Conservation (phyloP, 2,329 filamentous ascomycete species). For the Akanthomyces lecanii region DNA sequence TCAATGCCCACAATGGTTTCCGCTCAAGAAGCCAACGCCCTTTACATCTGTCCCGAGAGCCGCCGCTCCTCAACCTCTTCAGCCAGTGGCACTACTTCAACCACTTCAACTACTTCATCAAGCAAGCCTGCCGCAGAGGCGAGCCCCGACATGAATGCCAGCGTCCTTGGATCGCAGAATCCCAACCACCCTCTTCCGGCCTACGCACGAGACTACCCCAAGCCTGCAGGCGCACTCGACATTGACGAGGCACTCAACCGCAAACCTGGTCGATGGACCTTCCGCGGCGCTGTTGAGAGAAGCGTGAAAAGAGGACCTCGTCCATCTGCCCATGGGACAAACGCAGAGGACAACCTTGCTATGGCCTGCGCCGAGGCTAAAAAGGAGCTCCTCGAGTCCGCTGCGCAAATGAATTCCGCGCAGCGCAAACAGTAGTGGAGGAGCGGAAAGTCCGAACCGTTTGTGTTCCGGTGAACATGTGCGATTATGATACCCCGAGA, state of each 20-base stretch:
- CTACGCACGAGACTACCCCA: slow-evolving; percentile 36
- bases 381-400: slow-evolving; percentile 38
- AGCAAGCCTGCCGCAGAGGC: neutral
- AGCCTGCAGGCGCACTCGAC: slow-evolving; percentile 37
- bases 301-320: slow-evolving; percentile 23
- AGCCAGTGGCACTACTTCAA: neutral
- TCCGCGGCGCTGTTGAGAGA: slow-evolving; percentile 32
- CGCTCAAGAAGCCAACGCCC: neutral
- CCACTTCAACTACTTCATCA: neutral
- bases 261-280: slow-evolving; percentile 40
- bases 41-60: neutral
- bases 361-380: slow-evolving; percentile 45
- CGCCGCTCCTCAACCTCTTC: slow-evolving; percentile 2
- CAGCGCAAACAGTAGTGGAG: slow-evolving; percentile 25
- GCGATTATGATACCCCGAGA: slow-evolving; percentile 9
- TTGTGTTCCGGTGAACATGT: neutral
- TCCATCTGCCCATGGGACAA: slow-evolving; percentile 21
- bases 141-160: slow-evolving; percentile 12
- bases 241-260: slow-evolving; percentile 41
- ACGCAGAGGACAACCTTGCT: slow-evolving; percentile 32
- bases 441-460: neutral
- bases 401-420: neutral
- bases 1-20: neutral
- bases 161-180: slow-evolving; percentile 13
- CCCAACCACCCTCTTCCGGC: slow-evolving; percentile 31